Base-by-base conservation (phyloP, 257 asterid species). In the Cynanchum wilfordii region DNA sequence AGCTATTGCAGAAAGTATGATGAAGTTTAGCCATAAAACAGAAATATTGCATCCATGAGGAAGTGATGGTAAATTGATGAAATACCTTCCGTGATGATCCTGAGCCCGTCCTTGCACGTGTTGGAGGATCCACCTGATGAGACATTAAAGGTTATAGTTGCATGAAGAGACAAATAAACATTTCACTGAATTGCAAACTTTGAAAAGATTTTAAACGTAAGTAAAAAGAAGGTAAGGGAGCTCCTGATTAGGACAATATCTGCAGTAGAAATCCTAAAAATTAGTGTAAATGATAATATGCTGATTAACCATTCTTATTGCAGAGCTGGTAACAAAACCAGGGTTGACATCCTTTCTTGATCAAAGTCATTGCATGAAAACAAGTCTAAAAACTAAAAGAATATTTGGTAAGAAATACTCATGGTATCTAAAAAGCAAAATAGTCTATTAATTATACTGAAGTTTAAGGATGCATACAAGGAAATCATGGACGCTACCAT, bases 21-120 rank as follows among this genome's bases (percentile, higher is more conserved):
- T 24, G 25, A 36, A 5, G 24, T 10, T 51, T 7, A 49, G 38
- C 15, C 62, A 13, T 5, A 27, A 27, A 70, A 30, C n/a, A 73
- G 59, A 64, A 50, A 20, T 51, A 52, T 25, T 66, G 60, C 20
- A 25, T 73, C 44, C 33, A n/a, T 24, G 30, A 65, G 25, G 51
- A 71, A 79, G 49, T 5, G 15, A 25, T 71, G 63, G 62, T 29
- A 77, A 17, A 62, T 69, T 3, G 76, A 76, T 66, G 45, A 62
- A n/a, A 62, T 84, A 91, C 98, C 98, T 94, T 94, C 56, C 96
- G 85, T 19, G 96, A 91, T 47, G 88, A 86, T 74, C 96, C 97
- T 40, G 93, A 94, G 70, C 96, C 91, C 81, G 95, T 84, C 79
- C 85, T 87, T 80, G 96, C 81, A 59, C 88, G 87, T 56, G 83